Conservation (phyloP, 176 grass and related monocot species). For the Oryza glaberrima region DNA sequence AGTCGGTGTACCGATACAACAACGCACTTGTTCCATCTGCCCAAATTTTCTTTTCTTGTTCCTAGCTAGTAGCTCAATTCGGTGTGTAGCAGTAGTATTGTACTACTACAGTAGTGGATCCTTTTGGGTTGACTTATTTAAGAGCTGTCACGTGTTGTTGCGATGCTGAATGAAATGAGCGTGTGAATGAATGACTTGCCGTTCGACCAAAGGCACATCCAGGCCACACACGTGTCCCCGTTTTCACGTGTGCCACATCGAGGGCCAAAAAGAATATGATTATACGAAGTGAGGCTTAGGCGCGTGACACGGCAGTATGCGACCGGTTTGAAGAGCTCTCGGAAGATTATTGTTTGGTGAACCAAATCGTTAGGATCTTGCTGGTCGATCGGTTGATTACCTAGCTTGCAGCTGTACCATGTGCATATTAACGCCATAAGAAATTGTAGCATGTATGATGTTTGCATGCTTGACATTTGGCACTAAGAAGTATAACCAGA, state of each 20-base stretch:
- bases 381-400: not conserved
- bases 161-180: not conserved
- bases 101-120: not conserved
- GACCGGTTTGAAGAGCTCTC: not conserved
- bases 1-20: not conserved
- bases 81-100: not conserved
- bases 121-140: not conserved
- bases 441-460: not conserved
- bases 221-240: constrained; percentile 9
- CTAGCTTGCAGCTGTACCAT: not conserved
- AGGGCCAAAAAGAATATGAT: not conserved
- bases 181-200: not conserved
- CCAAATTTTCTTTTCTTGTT: not conserved
- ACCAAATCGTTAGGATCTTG: not conserved
- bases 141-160: not conserved
- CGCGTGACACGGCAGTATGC: not conserved
- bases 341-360: not conserved
- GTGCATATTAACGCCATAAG: not conserved
- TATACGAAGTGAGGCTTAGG: not conserved
- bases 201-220: not conserved
- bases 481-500: no score
- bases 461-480: not conserved
- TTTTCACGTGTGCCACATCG: no score
- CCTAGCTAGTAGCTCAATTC: not conserved
- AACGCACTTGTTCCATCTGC: not conserved